These are phyloP conservation scores for Mycena filopes DNA, from an alignment of 768 basidiomycete species.

Conservation along the genomic window DNA sequence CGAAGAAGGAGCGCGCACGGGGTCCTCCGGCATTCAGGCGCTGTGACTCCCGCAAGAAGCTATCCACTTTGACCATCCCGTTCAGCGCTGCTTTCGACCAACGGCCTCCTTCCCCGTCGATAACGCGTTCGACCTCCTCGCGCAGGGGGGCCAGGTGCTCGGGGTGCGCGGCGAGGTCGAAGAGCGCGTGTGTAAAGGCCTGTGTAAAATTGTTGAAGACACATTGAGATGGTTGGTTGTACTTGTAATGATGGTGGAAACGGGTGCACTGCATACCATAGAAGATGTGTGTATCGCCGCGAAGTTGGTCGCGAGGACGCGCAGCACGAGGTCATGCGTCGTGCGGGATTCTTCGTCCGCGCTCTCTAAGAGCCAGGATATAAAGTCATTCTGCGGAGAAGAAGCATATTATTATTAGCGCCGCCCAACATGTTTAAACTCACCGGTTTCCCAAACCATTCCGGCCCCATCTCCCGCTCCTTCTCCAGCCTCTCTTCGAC, in stretches of 20 bases:
- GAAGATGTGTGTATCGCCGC: conserved; percentile 46
- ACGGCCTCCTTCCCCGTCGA: conserved; percentile 59
- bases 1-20: conserved; percentile 34
- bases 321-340: conserved; percentile 25
- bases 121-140: conserved; percentile 61
- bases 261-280: conserved; percentile 37
- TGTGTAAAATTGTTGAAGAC: too few species aligned
- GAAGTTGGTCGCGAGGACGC: conserved; percentile 46
- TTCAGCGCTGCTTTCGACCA: conserved; percentile 55
- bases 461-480: conserved; percentile 19
- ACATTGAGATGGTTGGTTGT: too few species aligned
- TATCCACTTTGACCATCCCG: conserved; percentile 55
- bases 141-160: conserved; percentile 50
- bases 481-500: conserved; percentile 16
- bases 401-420: too few species aligned
- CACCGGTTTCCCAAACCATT: conserved; percentile 24
- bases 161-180: conserved; percentile 45
- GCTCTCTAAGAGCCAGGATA: conserved; percentile 45
- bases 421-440: not conserved
- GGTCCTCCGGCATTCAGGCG: conserved; percentile 36
- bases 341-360: conserved; percentile 35
- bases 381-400: conserved; percentile 43
- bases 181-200: conserved; percentile 50
- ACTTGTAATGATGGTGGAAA: too few species aligned
- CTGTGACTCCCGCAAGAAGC: conserved; percentile 56